These are phyloP conservation scores for Chlamydomonas sp. DNA, from an alignment of 139 green algal genomes.

Conservation along the genomic window DNA sequence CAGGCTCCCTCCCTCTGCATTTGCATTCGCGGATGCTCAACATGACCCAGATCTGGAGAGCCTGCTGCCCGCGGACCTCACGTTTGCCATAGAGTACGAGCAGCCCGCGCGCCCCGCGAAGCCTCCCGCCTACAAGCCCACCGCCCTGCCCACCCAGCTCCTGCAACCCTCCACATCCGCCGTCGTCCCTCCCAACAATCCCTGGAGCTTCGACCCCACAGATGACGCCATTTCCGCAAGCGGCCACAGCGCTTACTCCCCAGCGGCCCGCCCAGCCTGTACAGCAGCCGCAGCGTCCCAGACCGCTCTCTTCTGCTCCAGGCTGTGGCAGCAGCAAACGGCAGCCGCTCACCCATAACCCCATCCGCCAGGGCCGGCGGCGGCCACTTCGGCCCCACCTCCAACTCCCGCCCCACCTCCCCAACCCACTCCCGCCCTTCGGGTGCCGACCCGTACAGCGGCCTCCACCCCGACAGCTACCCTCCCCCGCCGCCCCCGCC, in stretches of 20 bases:
- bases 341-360: too few species aligned
- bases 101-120: not conserved
- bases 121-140: slow-evolving; percentile 36
- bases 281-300: slow-evolving; percentile 1
- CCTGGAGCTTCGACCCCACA: slow-evolving; percentile 18
- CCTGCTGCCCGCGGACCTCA: slow-evolving; percentile 34
- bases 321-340: too few species aligned
- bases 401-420: too few species aligned
- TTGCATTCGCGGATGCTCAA: not conserved
- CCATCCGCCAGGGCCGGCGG: too few species aligned
- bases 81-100: slow-evolving; percentile 32
- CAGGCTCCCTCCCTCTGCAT: not conserved
- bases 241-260: not conserved
- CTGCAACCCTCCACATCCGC: slow-evolving; percentile 32
- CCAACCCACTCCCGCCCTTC: too few species aligned
- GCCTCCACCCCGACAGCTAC: not conserved
- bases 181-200: slow-evolving; percentile 26
- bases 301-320: slow-evolving; percentile 20
- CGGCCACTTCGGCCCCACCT: too few species aligned
- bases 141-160: slow-evolving; percentile 24
- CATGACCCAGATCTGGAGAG: not conserved
- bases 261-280: not conserved
- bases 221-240: not conserved
- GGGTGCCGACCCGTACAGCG: too few species aligned
- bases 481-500: slow-evolving; percentile 22